Conservation (phyloP, 352 stramenopile genomes). For the Phytophthora fragariaefolia region DNA sequence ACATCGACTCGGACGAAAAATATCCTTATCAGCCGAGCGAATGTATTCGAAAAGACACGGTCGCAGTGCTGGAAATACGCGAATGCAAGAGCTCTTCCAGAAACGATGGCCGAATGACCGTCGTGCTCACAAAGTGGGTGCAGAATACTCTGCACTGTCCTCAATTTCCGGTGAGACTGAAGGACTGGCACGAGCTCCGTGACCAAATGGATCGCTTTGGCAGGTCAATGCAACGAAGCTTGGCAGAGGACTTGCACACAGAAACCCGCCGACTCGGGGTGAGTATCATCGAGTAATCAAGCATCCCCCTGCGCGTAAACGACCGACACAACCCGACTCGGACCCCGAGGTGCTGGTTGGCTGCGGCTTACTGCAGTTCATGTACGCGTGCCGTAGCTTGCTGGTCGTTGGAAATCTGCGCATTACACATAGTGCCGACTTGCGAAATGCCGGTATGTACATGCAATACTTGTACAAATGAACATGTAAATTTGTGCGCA, state of each 20-base stretch:
- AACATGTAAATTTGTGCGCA: no score
- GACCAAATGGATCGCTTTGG: slow-evolving; percentile 38
- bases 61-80: slow-evolving; percentile 43
- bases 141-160: slow-evolving; percentile 32
- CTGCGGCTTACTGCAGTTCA: no score
- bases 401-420: no score
- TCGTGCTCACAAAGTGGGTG: slow-evolving; percentile 42
- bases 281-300: slow-evolving; percentile 4
- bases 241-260: slow-evolving; percentile 33
- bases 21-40: slow-evolving; percentile 46
- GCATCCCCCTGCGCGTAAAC: neutral
- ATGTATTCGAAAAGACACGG: slow-evolving; percentile 49
- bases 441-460: no score
- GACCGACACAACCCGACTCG: neutral
- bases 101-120: slow-evolving; percentile 13
- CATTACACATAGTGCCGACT: no score
- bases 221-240: slow-evolving; percentile 31
- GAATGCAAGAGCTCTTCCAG: slow-evolving; percentile 19
- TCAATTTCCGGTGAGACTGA: slow-evolving; percentile 24
- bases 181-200: slow-evolving; percentile 36
- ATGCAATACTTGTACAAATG: no score
- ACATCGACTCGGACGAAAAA: slow-evolving; percentile 45
- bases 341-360: no score
- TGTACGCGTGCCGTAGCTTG: no score
- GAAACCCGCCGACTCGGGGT: slow-evolving; percentile 7